Evolutionary conservation across 768 basidiomycete genomes (phyloP).

Genomic region (Lepiota venenata): DNA sequence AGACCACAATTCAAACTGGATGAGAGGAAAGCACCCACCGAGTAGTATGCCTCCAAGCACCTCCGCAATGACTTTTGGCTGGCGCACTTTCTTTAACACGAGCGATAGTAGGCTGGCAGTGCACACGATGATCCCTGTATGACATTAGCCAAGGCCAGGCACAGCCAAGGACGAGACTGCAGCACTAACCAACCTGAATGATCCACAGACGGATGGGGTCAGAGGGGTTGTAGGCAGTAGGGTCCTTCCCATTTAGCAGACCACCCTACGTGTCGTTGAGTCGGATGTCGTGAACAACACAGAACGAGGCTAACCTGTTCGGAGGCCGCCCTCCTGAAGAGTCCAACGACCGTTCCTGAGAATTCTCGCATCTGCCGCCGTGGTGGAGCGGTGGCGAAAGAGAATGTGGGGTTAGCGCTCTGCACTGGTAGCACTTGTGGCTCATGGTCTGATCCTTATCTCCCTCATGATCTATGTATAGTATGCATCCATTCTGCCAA

Average conservation of each 20-base stretch:
- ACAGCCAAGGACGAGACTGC: neutral
- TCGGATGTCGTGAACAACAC: neutral
- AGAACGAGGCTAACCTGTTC: conserved; percentile 33
- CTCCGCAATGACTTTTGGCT: conserved; percentile 85
- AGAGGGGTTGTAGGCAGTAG: conserved; percentile 53
- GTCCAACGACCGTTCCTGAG: conserved; percentile 30
- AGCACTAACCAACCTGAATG: conserved; percentile 65
- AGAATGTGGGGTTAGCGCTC: neutral
- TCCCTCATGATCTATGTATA: no score
- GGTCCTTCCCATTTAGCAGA: conserved; percentile 72
- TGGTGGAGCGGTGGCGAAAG: neutral
- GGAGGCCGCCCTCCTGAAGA: conserved; percentile 34
- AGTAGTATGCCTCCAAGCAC: conserved; percentile 89
- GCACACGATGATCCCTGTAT: conserved; percentile 73
- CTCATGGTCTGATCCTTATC: no score
- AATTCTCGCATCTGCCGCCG: conserved; percentile 36
- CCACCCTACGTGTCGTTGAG: conserved; percentile 49
- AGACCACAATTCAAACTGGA: neutral
- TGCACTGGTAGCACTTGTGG: no score
- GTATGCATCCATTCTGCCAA: no score
- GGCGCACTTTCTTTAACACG: conserved; percentile 66
- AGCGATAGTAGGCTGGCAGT: conserved; percentile 78
- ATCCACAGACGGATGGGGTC: conserved; percentile 81
- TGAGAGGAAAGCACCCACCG: conserved; percentile 33
- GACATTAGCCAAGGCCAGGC: conserved; percentile 6